Percentiles rank a stretch among this genome's conserved stretches.
These are phyloP conservation scores for Russula lepida DNA, from an alignment of 768 basidiomycete genomes.

Conservation along the genomic window DNA sequence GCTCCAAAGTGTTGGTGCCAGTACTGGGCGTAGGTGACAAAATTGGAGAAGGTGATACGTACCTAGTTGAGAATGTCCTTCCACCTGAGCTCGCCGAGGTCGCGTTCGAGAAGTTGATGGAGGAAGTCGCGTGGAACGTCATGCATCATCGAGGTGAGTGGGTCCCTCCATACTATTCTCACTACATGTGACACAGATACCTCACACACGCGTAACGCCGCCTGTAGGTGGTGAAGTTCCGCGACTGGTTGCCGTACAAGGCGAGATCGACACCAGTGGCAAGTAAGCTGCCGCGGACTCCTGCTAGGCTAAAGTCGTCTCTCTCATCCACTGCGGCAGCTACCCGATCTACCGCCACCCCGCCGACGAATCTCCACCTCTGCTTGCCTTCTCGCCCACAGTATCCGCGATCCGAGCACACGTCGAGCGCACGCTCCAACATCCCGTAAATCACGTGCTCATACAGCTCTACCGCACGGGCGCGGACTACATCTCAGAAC, in stretches of 20 bases:
- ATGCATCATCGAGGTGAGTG: slow-evolving; percentile 68
- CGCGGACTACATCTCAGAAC: slow-evolving; percentile 77
- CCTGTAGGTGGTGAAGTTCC: slow-evolving; percentile 63
- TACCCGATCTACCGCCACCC: slow-evolving; percentile 80
- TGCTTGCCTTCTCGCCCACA: slow-evolving; percentile 59
- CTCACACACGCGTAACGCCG: background rate
- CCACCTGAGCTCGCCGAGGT: slow-evolving; percentile 44
- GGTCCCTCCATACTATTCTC: background rate
- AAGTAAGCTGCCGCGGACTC: slow-evolving; percentile 28
- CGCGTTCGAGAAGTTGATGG: slow-evolving; percentile 49
- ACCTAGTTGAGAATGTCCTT: slow-evolving; percentile 49
- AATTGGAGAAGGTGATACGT: slow-evolving; percentile 63
- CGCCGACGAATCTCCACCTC: slow-evolving; percentile 65
- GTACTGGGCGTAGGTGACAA: slow-evolving; percentile 25
- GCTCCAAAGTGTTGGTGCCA: background rate
- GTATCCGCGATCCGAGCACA: slow-evolving; percentile 55
- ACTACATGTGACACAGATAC: background rate
- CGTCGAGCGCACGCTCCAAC: slow-evolving; percentile 49
- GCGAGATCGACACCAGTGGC: slow-evolving; percentile 42
- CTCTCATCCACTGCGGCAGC: slow-evolving; percentile 28
- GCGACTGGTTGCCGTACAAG: slow-evolving; percentile 54
- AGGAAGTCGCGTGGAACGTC: slow-evolving; percentile 62
- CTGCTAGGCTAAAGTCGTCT: background rate
- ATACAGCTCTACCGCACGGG: slow-evolving; percentile 77
- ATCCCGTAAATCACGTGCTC: slow-evolving; percentile 75